Evolutionary conservation across 306 rosid genomes (phyloP).

Genomic region (Quercus bicolor): DNA sequence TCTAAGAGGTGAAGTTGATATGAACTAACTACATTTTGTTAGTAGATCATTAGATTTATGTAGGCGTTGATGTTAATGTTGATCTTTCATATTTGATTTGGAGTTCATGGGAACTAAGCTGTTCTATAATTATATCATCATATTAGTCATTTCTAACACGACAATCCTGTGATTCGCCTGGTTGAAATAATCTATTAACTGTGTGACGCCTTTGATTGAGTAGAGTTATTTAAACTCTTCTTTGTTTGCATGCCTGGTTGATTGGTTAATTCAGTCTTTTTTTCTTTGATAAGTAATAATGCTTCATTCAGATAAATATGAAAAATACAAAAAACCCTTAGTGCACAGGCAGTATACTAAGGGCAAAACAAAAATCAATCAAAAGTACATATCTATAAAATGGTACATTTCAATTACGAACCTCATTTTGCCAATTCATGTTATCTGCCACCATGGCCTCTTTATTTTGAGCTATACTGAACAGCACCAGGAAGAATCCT

Average conservation of each 20-base stretch:
- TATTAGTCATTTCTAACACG: not conserved
- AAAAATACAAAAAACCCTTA: no score
- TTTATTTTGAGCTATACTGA: no score
- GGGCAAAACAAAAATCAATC: no score
- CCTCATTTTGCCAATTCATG: no score
- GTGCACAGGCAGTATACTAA: no score
- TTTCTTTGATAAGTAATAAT: no score
- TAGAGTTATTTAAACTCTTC: not conserved
- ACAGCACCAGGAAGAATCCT: no score
- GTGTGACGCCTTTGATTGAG: not conserved
- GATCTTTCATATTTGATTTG: not conserved
- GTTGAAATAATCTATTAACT: not conserved
- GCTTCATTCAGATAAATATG: no score
- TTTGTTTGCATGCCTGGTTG: not conserved
- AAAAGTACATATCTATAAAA: no score
- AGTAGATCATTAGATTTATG: not conserved
- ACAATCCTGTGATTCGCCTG: not conserved
- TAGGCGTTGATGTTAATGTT: not conserved
- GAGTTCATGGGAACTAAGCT: not conserved
- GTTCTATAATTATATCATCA: not conserved
- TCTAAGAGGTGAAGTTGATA: conserved; percentile 52
- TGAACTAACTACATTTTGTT: conserved; percentile 13
- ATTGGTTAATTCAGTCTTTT: not conserved
- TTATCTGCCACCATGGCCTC: no score
- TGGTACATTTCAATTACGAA: no score